Evolutionary conservation across 2,329 filamentous ascomycete genomes (phyloP).

Genomic region (Hymenoscyphus linearis): DNA sequence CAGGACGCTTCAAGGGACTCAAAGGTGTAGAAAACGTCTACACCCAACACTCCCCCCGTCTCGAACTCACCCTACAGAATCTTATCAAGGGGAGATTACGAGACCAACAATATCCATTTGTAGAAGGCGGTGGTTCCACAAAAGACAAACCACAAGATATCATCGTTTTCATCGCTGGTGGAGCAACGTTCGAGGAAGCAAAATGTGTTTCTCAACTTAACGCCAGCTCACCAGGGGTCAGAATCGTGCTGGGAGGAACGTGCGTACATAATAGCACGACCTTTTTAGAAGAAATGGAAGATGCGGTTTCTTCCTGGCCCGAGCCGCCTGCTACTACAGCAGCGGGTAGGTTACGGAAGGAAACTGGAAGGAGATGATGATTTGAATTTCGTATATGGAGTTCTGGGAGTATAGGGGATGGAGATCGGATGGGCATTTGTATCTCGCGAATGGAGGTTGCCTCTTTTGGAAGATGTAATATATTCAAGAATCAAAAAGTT

Average conservation of each 20-base stretch:
- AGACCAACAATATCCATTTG: conserved; percentile 86
- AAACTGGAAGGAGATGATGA: conserved; percentile 28
- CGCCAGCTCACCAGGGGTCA: conserved; percentile 78
- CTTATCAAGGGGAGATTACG: conserved; percentile 86
- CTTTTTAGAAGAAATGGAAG: conserved; percentile 88
- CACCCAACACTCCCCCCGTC: conserved; percentile 86
- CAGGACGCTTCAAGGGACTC: conserved; percentile 84
- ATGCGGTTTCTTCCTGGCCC: conserved; percentile 82
- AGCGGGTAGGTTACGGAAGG: conserved; percentile 31
- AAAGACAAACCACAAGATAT: conserved; percentile 96
- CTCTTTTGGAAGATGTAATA: background rate
- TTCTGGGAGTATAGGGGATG: background rate
- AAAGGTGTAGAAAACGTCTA: conserved; percentile 99
- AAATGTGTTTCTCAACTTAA: conserved; percentile 96
- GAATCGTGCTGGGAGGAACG: conserved; percentile 86
- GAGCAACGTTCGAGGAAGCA: conserved; percentile 92
- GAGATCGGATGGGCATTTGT: background rate
- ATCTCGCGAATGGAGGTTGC: background rate
- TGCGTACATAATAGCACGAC: conserved; percentile 80
- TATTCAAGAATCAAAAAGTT: background rate
- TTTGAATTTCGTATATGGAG: background rate
- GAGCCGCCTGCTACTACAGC: conserved; percentile 43
- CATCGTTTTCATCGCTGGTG: conserved; percentile 89
- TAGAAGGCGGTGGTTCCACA: conserved; percentile 81
- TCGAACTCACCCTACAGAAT: conserved; percentile 85